phyloP scores from a whole-genome alignment of 2,329 filamentous ascomycete genomes.

The Talaromyces amestolkiae region DNA sequence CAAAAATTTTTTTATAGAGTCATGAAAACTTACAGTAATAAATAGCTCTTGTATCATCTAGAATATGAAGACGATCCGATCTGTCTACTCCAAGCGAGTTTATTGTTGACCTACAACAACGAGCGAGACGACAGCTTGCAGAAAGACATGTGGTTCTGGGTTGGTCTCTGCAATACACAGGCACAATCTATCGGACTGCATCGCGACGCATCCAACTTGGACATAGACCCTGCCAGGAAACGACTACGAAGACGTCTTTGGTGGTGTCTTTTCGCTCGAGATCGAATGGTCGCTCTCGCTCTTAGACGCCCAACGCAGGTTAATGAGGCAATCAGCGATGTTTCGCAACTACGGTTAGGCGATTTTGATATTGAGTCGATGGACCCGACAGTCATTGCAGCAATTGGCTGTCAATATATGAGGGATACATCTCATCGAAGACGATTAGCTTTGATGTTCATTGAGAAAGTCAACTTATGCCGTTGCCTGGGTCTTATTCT shows the following conservation, averaged over 20 bases:
- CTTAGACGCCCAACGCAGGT: constrained; percentile 85
- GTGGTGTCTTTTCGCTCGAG: constrained; percentile 93
- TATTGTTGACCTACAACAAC: constrained; percentile 92
- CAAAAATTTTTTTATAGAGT: neutral
- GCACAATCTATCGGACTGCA: constrained; percentile 85
- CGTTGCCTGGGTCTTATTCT: constrained; percentile 82
- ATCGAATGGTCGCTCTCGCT: constrained; percentile 81
- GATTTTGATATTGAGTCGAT: constrained; percentile 75
- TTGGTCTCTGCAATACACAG: constrained; percentile 83
- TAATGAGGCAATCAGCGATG: constrained; percentile 84
- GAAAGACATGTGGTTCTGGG: constrained; percentile 94
- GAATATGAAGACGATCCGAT: constrained; percentile 86
- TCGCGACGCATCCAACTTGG: constrained; percentile 69
- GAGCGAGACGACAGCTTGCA: constrained; percentile 81
- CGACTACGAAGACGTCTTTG: constrained; percentile 83
- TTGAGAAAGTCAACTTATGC: constrained; percentile 82
- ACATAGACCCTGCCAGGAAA: constrained; percentile 65
- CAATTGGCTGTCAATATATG: constrained; percentile 65
- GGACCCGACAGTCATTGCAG: constrained; percentile 61
- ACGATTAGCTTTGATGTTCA: constrained; percentile 77
- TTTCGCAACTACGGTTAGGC: constrained; percentile 73
- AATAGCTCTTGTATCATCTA: constrained; percentile 78
- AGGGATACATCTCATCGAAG: constrained; percentile 69
- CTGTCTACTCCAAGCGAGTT: constrained; percentile 74
- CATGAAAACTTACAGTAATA: constrained; percentile 5